A percentile compares a stretch with the other conserved stretches of the same genome.
These are phyloP conservation scores for Camellia granthamiana DNA, from an alignment of 148 eudicot species.

Conservation along the genomic window DNA sequence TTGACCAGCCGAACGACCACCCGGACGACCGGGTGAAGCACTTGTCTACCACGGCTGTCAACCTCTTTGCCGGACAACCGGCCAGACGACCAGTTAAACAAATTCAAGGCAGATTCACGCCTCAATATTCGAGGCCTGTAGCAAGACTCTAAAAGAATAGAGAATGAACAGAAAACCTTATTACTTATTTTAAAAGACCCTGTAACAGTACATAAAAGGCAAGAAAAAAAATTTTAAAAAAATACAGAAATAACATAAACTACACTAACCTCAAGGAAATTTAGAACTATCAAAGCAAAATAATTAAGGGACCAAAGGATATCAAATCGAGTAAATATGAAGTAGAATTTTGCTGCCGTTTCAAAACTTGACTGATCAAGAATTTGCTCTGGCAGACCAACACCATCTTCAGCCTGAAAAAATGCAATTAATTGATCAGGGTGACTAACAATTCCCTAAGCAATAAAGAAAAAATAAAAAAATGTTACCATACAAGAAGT, in stretches of 20 bases:
- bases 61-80: no score
- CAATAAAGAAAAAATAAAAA: background rate
- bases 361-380: conserved; percentile 68
- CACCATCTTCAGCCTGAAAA: conserved; percentile 94
- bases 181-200: background rate
- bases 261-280: conserved; percentile 73
- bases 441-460: background rate
- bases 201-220: background rate
- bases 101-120: no score
- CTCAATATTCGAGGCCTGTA: no score
- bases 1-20: no score
- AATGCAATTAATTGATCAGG: conserved; percentile 14
- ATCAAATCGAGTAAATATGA: conserved; percentile 60
- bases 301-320: conserved; percentile 74
- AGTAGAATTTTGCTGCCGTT: conserved; percentile 65
- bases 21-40: no score
- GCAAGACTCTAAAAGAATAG: no score
- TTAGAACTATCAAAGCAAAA: conserved; percentile 66
- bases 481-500: background rate
- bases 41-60: no score
- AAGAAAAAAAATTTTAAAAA: background rate
- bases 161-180: no score
- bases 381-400: conserved; percentile 90
- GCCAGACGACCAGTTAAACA: no score
- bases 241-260: conserved; percentile 10